These are phyloP conservation scores for Verticillium alfalfae DNA, from an alignment of 2,329 filamentous ascomycete species.

Conservation along the genomic window DNA sequence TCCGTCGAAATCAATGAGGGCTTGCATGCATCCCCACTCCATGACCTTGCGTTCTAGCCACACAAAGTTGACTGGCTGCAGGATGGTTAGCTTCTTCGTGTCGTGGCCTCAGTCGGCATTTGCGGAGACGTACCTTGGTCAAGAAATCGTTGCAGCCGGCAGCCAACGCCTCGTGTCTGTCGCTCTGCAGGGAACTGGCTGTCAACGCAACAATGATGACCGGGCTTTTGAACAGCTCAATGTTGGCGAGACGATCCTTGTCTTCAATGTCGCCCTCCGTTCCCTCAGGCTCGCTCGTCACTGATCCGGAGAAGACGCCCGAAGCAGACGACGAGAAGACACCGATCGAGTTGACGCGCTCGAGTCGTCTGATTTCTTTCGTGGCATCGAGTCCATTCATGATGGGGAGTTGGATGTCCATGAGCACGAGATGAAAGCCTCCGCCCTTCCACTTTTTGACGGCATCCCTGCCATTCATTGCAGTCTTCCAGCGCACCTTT, in stretches of 20 bases:
- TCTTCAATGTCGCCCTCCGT: slow-evolving; percentile 44
- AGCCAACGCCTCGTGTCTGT: slow-evolving; percentile 88
- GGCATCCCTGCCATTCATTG: slow-evolving; percentile 89
- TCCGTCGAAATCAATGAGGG: slow-evolving; percentile 94
- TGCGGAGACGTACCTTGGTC: slow-evolving; percentile 68
- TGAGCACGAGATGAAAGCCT: slow-evolving; percentile 91
- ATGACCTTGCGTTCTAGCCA: slow-evolving; percentile 98
- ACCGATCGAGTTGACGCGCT: slow-evolving; percentile 86
- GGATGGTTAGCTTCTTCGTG: slow-evolving; percentile 8
- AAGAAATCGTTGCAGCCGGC: slow-evolving; percentile 98
- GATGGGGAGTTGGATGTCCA: slow-evolving; percentile 96
- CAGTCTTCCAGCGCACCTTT: slow-evolving; percentile 95
- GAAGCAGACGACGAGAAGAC: slow-evolving; percentile 71
- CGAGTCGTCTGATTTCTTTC: slow-evolving; percentile 84
- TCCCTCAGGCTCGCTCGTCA: slow-evolving; percentile 37
- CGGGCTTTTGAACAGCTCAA: slow-evolving; percentile 81
- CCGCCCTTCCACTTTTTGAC: slow-evolving; percentile 89
- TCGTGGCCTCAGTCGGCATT: slow-evolving; percentile 14
- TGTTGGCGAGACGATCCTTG: slow-evolving; percentile 64
- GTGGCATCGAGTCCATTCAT: slow-evolving; percentile 96
- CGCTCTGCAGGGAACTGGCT: slow-evolving; percentile 88
- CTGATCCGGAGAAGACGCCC: slow-evolving; percentile 25
- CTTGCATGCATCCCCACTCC: slow-evolving; percentile 99
- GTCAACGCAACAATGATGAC: slow-evolving; percentile 98
- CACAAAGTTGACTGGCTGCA: slow-evolving; percentile 88